phyloP scores from a whole-genome alignment of 1,284 basidiomycete species.

The Sporisorium graminicola region DNA sequence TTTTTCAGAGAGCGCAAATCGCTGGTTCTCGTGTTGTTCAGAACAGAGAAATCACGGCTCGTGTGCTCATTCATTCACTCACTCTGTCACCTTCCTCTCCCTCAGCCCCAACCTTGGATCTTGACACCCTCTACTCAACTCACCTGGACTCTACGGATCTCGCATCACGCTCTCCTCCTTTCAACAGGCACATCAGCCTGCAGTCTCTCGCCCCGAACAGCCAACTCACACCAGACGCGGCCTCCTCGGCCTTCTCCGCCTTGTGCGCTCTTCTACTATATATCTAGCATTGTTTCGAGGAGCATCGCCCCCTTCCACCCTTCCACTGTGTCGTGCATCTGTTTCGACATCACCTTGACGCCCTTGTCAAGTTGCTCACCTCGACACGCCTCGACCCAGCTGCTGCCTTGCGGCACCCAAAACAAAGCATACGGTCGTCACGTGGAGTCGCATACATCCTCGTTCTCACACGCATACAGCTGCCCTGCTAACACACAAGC shows the following conservation, averaged over 20 bases:
- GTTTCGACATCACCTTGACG: not conserved
- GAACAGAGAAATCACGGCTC: too few species aligned
- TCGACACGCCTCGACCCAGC: not conserved
- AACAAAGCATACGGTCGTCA: not conserved
- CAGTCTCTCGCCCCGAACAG: constrained; percentile 2
- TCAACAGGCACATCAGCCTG: not conserved
- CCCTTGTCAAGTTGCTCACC: not conserved
- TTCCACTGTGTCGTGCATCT: not conserved
- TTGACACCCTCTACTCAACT: not conserved
- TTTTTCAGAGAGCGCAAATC: not conserved
- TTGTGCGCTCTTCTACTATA: constrained; percentile 13
- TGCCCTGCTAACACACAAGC: not conserved
- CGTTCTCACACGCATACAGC: constrained; percentile 17
- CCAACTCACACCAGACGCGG: not conserved
- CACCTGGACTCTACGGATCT: not conserved
- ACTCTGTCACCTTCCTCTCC: constrained; percentile 14
- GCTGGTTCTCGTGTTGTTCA: constrained; percentile 14
- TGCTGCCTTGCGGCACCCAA: not conserved
- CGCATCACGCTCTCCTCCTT: not conserved
- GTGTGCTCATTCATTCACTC: not conserved
- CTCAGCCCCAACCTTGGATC: constrained; percentile 10
- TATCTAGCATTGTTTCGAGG: not conserved
- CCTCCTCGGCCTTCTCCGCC: not conserved
- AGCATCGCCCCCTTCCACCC: not conserved
- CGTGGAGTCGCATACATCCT: constrained; percentile 15